phyloP scores from a whole-genome alignment of 2,329 filamentous ascomycete species.

The Nothophoma quercina region DNA sequence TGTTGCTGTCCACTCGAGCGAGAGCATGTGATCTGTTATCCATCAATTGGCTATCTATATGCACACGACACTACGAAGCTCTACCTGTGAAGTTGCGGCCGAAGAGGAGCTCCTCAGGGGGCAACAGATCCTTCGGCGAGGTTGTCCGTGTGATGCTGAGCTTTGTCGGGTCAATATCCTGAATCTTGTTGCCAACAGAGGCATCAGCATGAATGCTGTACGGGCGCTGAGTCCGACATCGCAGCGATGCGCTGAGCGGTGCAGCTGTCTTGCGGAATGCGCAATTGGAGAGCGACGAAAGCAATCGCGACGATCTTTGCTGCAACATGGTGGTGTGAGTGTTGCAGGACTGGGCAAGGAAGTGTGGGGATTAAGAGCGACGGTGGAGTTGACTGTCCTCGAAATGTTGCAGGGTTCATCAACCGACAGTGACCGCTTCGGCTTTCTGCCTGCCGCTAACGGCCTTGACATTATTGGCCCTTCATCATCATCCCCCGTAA shows the following conservation, averaged over 20 bases:
- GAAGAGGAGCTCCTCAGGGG: constrained; percentile 86
- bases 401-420: constrained; percentile 31
- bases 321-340: constrained; percentile 45
- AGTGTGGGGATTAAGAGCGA: constrained; percentile 20
- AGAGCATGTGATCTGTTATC: constrained; percentile 88
- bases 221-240: constrained; percentile 55
- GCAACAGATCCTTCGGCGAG: constrained; percentile 75
- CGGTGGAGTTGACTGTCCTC: constrained; percentile 17
- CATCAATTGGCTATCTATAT: constrained; percentile 23
- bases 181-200: constrained; percentile 61
- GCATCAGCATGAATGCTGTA: constrained; percentile 61
- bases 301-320: constrained; percentile 43
- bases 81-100: constrained; percentile 88
- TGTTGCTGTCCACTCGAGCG: constrained; percentile 87
- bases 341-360: constrained; percentile 20
- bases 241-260: constrained; percentile 50
- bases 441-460: constrained; percentile 19
- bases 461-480: constrained; percentile 11
- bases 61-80: constrained; percentile 12
- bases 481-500: not conserved
- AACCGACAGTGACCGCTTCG: constrained; percentile 40
- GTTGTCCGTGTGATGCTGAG: constrained; percentile 77
- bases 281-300: constrained; percentile 43
- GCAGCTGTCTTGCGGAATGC: constrained; percentile 36
- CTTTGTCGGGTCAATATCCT: constrained; percentile 78